Evolutionary conservation across 208 protist species (phyloP), one percentile per base, ranked within the genome.

Genomic region (Acanthamoeba culbertsoni): DNA sequence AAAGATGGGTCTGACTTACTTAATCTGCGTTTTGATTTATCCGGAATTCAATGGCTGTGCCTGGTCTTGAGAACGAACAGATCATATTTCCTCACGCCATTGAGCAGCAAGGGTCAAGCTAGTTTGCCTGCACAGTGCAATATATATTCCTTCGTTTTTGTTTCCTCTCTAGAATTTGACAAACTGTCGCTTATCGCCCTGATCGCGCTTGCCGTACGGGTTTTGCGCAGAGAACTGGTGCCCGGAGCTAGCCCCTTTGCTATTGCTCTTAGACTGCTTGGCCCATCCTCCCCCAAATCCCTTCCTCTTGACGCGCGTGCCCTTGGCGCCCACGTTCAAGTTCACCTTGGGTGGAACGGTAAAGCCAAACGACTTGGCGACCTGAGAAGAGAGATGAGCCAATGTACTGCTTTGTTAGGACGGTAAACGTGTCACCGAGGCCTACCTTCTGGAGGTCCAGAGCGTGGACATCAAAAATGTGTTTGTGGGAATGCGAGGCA

Each of bases 381-480:
- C 95, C 23, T 46, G 35, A 33, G 23, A 33, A 82, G 46, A 20
- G 42, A 45, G 6, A 88, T 37, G n/a, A 45, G 23, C 42, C 16
- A 7, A 43, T 20, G 40, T 35, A 8, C 42, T 92, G 10, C 18
- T 10, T 31, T 26, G 31, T 12, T 89, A 45, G 23, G 65, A 57
- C 37, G 42, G 48, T 33, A 84, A 89, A 37, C 73, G 20, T 62
- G 40, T 63, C 10, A 14, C 7, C 28, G 23, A 16, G 20, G 97
- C 98, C 98, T 48, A 99, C 98, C n/a, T 97, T 96, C 12, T 97
- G 97, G 8, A 99, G 95, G 94, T 99, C 99, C 16, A 99, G 97
- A 53, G 97, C 95, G 93, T 99, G 97, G 14, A 99, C 98, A 91
- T 99, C 97, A 95, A 99, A 99, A 45, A 99, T 99, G 93, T 99